Evolutionary conservation across 2,329 filamentous ascomycete species (phyloP).

Genomic region (Ascochyta koolunga): DNA sequence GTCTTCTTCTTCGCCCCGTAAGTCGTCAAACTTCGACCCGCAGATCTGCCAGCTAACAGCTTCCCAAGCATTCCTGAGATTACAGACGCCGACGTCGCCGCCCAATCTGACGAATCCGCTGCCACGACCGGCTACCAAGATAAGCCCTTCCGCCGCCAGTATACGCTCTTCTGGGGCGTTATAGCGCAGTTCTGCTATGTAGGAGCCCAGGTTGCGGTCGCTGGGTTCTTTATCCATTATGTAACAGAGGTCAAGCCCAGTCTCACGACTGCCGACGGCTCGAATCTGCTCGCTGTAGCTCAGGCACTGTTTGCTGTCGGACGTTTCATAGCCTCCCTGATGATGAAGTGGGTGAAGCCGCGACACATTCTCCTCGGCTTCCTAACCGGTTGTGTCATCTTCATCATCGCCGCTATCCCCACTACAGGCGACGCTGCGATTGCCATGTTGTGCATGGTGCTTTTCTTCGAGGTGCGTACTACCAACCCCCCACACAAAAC

Average conservation of each 20-base stretch:
- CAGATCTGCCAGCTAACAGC: neutral
- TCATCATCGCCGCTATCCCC: slow-evolving; percentile 58
- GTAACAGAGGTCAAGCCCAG: slow-evolving; percentile 47
- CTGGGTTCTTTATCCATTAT: slow-evolving; percentile 54
- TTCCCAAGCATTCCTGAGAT: slow-evolving; percentile 58
- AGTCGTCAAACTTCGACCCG: slow-evolving; percentile 31
- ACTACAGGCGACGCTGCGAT: slow-evolving; percentile 46
- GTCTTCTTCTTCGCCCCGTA: slow-evolving; percentile 63
- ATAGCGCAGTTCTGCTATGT: slow-evolving; percentile 65
- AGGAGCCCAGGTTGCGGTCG: slow-evolving; percentile 62
- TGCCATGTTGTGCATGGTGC: slow-evolving; percentile 57
- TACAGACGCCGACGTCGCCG: slow-evolving; percentile 62
- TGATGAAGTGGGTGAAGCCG: slow-evolving; percentile 61
- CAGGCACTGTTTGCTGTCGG: slow-evolving; percentile 63
- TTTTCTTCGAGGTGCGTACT: slow-evolving; percentile 61
- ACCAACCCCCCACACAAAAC: slow-evolving; percentile 32
- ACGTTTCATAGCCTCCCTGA: slow-evolving; percentile 60
- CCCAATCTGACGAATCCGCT: slow-evolving; percentile 51
- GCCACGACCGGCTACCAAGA: slow-evolving; percentile 48
- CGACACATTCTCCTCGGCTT: slow-evolving; percentile 60
- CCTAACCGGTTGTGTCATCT: slow-evolving; percentile 59
- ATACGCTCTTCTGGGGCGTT: slow-evolving; percentile 60
- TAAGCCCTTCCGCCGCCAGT: slow-evolving; percentile 53
- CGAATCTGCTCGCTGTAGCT: slow-evolving; percentile 55
- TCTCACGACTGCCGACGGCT: slow-evolving; percentile 31